Conservation (phyloP, 176 grass and related monocot genomes). For the Coix lacrymajobi region DNA sequence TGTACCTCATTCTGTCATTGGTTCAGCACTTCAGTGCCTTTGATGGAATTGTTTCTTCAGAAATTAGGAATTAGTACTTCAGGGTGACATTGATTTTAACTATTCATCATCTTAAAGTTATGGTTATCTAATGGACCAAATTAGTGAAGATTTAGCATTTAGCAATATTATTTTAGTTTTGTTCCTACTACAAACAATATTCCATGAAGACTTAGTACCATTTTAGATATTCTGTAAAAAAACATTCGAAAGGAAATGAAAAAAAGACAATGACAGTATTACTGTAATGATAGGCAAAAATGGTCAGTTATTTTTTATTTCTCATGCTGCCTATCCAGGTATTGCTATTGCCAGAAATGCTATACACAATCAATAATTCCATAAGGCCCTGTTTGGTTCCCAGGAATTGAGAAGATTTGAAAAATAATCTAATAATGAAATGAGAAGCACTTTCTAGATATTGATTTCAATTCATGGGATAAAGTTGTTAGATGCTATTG, state of each 20-base stretch:
- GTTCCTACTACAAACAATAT: neutral
- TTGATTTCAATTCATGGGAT: too few relatives aligned
- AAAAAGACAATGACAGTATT: neutral
- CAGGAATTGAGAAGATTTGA: too few relatives aligned
- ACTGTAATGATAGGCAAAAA: neutral
- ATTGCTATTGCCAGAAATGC: neutral
- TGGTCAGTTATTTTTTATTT: neutral
- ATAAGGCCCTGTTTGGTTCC: neutral
- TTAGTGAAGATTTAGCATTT: neutral
- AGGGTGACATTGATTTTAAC: neutral
- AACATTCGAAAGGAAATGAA: neutral
- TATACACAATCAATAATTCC: neutral
- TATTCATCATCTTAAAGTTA: neutral
- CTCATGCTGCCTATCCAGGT: neutral
- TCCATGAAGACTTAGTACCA: neutral
- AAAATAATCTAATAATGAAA: too few relatives aligned
- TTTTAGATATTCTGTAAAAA: neutral
- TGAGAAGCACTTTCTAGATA: too few relatives aligned
- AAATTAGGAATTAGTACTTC: neutral
- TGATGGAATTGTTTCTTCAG: neutral
- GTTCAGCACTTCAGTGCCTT: neutral
- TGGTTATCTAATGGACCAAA: neutral
- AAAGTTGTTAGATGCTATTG: neutral
- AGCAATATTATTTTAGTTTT: neutral
- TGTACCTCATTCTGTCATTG: conserved; percentile 26